These are phyloP conservation scores for Stagonosporopsis chrysanthemi DNA, from an alignment of 2,329 filamentous ascomycete species.

Conservation along the genomic window DNA sequence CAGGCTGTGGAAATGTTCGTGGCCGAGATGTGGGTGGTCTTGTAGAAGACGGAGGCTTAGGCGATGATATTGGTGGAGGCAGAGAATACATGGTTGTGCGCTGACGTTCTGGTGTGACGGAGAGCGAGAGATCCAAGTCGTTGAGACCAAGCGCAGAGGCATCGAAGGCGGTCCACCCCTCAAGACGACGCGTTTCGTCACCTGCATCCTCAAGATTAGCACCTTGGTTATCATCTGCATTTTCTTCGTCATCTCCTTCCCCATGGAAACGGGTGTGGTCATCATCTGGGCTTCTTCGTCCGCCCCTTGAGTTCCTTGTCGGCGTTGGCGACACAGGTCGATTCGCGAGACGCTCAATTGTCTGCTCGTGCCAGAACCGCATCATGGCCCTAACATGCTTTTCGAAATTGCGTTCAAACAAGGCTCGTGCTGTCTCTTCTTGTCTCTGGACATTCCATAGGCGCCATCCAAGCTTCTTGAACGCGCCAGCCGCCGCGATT, in stretches of 20 bases:
- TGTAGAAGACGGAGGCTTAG: slow-evolving; percentile 15
- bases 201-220: slow-evolving; percentile 18
- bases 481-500: slow-evolving; percentile 54
- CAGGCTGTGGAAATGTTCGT: slow-evolving; percentile 2
- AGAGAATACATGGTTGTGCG: slow-evolving; percentile 9
- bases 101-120: slow-evolving; percentile 36
- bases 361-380: slow-evolving; percentile 61
- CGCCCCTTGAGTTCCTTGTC: slow-evolving; percentile 20
- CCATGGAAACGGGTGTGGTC: slow-evolving; percentile 7
- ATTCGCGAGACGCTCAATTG: slow-evolving; percentile 40
- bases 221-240: slow-evolving; percentile 9
- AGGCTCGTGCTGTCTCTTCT: slow-evolving; percentile 60
- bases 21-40: slow-evolving; percentile 3
- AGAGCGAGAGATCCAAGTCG: slow-evolving; percentile 40
- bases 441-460: slow-evolving; percentile 63
- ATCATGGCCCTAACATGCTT: slow-evolving; percentile 65
- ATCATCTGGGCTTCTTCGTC: slow-evolving; percentile 16
- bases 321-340: slow-evolving; percentile 34
- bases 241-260: not conserved
- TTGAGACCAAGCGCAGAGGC: slow-evolving; percentile 38
- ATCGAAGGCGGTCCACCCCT: slow-evolving; percentile 52
- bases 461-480: slow-evolving; percentile 66
- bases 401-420: slow-evolving; percentile 61
- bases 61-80: slow-evolving; percentile 8
- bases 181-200: slow-evolving; percentile 44